Base-by-base conservation (phyloP, 805 yeast genomes). In the Starmera caribaea region DNA sequence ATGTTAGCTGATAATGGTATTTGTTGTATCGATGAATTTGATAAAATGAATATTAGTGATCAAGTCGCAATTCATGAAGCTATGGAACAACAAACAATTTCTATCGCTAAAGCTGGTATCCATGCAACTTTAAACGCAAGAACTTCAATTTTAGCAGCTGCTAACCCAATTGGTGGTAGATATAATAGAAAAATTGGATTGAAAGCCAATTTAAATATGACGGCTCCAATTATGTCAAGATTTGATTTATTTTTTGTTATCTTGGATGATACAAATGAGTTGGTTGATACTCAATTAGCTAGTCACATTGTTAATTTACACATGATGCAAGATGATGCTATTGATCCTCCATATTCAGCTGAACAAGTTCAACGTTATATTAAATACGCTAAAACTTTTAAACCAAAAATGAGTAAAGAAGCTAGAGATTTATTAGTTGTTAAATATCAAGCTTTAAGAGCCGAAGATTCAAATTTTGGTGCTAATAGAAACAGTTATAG, bases 21-120 rank as follows among this genome's bases (percentile, higher is more conserved):
- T 45, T 92, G 98, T 72, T 94, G 96, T 53, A 92, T 92, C 61
- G 98, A 92, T 61, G 98, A 92, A 66, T 92, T 92, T 53, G 98
- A 92, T 59, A 92, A 92, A 67, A 92, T 92, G 98, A 97, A 90
- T 61, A 62, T 89, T 34, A 63, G 79, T 2, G 97, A 92, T 63
- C 97, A 92, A 64, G 97, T 92, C 40, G 97, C 97, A 3, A 90
- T 92, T 66, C 98, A 92, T 65, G 98, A 92, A 66, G 98, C 97
- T 17, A 92, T 92, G 98, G 98, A 92, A 71, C 98, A 92, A 65
- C 98, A 92, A 62, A 92, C 98, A 0, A 92, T 92, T 49, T 89
- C 97, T 13, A 92, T 92, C 54, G 97, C 98, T 10, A 92, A 92
- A 60, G 98, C 98, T 1, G 98, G 98, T 55, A 92, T 92, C 47